These are phyloP conservation scores for Casuarina glauca DNA, from an alignment of 306 rosid species.

Conservation along the genomic window DNA sequence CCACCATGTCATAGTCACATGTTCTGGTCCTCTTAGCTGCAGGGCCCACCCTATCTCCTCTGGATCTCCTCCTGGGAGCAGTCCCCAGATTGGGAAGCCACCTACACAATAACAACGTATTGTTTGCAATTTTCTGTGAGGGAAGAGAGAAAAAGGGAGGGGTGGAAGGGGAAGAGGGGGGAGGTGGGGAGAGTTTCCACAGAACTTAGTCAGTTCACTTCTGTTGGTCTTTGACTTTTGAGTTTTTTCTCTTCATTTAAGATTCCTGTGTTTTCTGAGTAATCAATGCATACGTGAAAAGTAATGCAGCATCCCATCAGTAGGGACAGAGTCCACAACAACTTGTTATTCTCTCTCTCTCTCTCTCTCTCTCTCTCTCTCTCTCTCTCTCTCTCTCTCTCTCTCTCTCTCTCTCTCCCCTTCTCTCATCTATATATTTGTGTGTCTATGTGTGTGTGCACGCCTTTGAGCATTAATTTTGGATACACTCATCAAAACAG, in stretches of 20 bases:
- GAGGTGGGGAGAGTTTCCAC: too few species aligned
- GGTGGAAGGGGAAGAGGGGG: too few species aligned
- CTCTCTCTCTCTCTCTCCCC: not conserved
- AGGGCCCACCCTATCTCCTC: not conserved
- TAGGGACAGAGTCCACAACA: not conserved
- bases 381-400: not conserved
- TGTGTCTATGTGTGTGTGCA: not conserved
- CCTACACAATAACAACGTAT: not conserved
- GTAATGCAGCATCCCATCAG: not conserved
- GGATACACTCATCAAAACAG: conserved; percentile 5
- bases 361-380: not conserved
- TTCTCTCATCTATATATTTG: not conserved
- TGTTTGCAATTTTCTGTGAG: not conserved
- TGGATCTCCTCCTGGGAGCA: not conserved
- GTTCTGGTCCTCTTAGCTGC: not conserved
- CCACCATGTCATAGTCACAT: not conserved
- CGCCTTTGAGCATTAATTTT: not conserved
- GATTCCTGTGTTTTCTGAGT: not conserved
- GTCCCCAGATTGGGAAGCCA: not conserved
- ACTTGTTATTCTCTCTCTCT: not conserved
- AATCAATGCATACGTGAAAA: not conserved
- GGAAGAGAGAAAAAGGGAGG: too few species aligned
- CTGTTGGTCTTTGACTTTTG: too few species aligned
- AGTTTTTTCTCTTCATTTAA: not conserved
- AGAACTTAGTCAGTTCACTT: too few species aligned